Evolutionary conservation across 2,329 filamentous ascomycete genomes (phyloP), one percentile per base, ranked within the genome.

Genomic region (Reticulascus tulasneorum): DNA sequence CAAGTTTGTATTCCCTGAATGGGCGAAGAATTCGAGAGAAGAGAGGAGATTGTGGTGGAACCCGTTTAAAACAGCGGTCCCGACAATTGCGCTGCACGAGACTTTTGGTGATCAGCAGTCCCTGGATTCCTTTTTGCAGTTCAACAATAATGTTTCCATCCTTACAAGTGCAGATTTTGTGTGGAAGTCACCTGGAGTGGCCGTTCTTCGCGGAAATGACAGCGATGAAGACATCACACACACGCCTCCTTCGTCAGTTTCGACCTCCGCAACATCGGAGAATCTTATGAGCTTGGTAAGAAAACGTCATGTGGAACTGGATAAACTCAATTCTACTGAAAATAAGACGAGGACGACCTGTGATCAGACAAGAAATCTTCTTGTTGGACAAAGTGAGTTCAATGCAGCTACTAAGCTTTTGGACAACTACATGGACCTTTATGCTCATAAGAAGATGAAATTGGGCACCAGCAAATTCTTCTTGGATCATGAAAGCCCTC

Each of bases 361-460:
- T 15, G 9, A 19, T 6, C 25, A 30, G n/a, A 16, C 5, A 12
- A 15, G 8, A 9, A 22, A 22, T 23, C 17, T 29, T 15, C 28
- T 46, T 6, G 17, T 41, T 6, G 25, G 23, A 9, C 38, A 28
- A 4, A 30, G 33, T 4, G 42, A 45, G 3, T n/a, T 7, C 13
- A 19, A 36, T 8, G 33, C 51, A 2, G 55, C 57, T 3, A 47
- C 46, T 5, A 54, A 38, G 17, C 43, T 64, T 3, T 35, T 64
- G 3, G 45, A 44, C 2, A 48, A 42, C 10, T 64, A 60, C 20
- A 52, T 64, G 36, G 42, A 58, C 9, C 44, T 64, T 6, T 50
- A 52, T 7, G 47, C 43, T n/a, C 38, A 48, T 1, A 60, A 60
- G 21, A 51, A 37, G n/a, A 27, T 25, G 5, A 7, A 17, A 4